phyloP scores from a whole-genome alignment of 345 rosid genomes.

The Populus tremula region DNA sequence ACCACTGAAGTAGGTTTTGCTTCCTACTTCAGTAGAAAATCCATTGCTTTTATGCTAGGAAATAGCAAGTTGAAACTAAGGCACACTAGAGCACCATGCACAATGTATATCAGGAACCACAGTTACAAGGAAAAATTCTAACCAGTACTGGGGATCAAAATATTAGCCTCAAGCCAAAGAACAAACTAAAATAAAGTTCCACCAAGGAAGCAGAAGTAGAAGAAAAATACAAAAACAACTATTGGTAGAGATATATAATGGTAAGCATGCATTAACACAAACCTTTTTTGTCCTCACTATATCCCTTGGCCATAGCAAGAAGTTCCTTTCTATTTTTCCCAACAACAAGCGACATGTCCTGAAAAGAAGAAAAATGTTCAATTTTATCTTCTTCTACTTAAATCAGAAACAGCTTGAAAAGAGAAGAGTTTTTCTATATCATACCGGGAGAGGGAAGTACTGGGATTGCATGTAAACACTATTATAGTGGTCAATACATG shows the following conservation, averaged over 20 bases:
- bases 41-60: background rate
- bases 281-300: conserved; percentile 85
- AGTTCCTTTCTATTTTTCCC: conserved; percentile 95
- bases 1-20: background rate
- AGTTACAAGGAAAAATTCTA: background rate
- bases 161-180: background rate
- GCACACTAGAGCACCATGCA: background rate
- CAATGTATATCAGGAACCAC: background rate
- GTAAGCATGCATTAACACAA: conserved; percentile 1
- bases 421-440: conserved; percentile 17
- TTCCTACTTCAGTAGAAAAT: background rate
- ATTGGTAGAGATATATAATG: background rate
- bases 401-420: background rate
- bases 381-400: background rate
- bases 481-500: conserved; percentile 74
- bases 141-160: background rate
- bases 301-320: conserved; percentile 97
- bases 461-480: conserved; percentile 78
- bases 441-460: conserved; percentile 90
- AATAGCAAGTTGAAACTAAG: background rate
- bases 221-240: background rate
- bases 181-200: background rate
- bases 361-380: conserved; percentile 12
- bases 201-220: background rate
- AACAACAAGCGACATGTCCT: conserved; percentile 96